Percentiles rank a stretch among this genome's conserved stretches.
These are phyloP conservation scores for Colletotrichum euphorbiae DNA, from an alignment of 2,329 filamentous ascomycete genomes.

Conservation along the genomic window DNA sequence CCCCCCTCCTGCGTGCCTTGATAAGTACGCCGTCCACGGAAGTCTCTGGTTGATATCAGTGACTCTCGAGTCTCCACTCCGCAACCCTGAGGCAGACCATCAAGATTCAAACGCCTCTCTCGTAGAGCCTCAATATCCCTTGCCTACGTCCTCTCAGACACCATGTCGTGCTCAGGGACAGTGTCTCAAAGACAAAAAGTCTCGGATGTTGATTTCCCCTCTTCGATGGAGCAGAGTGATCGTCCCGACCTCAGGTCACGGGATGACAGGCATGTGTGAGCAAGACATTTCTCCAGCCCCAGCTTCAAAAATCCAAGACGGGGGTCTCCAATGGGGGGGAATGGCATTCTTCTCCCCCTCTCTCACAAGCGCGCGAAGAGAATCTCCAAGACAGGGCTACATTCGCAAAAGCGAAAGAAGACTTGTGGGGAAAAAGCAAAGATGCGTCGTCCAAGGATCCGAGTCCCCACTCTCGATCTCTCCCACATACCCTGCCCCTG, in stretches of 20 bases:
- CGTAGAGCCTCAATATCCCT: conserved; percentile 32
- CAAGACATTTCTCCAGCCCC: conserved; percentile 3
- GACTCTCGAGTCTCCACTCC: not conserved
- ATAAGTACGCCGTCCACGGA: not conserved
- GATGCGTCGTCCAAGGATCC: not conserved
- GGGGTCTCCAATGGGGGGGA: not conserved
- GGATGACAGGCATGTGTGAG: conserved; percentile 17
- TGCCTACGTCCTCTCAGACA: conserved; percentile 10
- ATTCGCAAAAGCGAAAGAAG: conserved; percentile 19
- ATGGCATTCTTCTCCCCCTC: not conserved
- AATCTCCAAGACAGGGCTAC: not conserved
- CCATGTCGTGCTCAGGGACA: not conserved
- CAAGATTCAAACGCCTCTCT: not conserved
- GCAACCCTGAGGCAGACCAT: not conserved
- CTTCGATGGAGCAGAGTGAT: conserved; percentile 11
- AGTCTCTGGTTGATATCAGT: not conserved
- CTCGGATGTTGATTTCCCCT: conserved; percentile 1
- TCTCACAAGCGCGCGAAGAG: not conserved
- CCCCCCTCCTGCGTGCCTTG: not conserved
- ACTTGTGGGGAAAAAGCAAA: conserved; percentile 25
- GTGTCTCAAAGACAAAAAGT: not conserved
- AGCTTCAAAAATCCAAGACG: not conserved
- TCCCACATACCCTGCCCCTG: not conserved
- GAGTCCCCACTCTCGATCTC: conserved; percentile 5
- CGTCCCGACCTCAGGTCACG: conserved; percentile 2